These are phyloP conservation scores for Fraxinus nigra DNA, from an alignment of 305 asterid genomes.

Conservation along the genomic window DNA sequence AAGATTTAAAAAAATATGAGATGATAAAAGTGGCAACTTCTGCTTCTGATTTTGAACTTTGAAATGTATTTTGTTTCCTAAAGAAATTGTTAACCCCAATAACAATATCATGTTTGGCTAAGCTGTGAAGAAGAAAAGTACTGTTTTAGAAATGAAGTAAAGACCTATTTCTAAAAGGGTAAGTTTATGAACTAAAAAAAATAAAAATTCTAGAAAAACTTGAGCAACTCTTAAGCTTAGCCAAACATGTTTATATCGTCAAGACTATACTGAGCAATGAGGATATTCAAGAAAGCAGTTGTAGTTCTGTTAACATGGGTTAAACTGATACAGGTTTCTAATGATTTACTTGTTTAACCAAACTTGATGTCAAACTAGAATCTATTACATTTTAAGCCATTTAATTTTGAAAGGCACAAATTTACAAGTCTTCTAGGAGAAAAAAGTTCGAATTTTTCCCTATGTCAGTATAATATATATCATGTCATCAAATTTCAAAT, in stretches of 20 bases:
- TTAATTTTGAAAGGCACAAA: neutral
- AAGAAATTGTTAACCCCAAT: neutral
- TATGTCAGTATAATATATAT: neutral
- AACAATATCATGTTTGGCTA: neutral
- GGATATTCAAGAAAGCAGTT: neutral
- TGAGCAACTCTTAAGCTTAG: neutral
- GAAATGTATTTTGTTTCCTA: neutral
- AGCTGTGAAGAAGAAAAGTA: neutral
- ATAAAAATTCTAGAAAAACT: neutral
- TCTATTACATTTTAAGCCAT: neutral
- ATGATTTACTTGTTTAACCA: neutral
- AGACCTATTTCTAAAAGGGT: neutral
- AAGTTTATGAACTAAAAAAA: neutral
- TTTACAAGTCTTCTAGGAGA: neutral
- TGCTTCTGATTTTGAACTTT: neutral
- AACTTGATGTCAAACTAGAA: neutral
- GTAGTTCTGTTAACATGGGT: neutral
- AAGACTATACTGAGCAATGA: neutral
- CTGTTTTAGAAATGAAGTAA: neutral
- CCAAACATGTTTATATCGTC: neutral
- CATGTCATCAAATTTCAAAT: neutral
- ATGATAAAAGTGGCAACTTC: neutral
- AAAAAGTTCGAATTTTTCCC: neutral
- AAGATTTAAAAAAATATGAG: neutral
- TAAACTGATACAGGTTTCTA: neutral